Conservation (phyloP, 2,329 filamentous ascomycete genomes). For the Massarina eburnea region DNA sequence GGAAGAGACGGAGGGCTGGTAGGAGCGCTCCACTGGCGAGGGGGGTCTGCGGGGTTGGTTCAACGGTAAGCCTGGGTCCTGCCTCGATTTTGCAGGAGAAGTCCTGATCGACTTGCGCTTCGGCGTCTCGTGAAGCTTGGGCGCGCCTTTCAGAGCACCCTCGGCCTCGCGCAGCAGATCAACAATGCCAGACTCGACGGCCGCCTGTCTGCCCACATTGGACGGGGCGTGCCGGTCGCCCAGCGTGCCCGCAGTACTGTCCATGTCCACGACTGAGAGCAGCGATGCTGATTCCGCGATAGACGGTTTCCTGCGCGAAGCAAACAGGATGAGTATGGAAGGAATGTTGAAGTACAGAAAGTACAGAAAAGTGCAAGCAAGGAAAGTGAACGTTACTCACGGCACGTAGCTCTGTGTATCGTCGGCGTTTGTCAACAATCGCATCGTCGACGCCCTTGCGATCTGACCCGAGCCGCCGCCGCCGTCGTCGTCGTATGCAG, state of each 20-base stretch:
- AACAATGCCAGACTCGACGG: slow-evolving; percentile 44
- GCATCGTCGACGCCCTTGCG: slow-evolving; percentile 51
- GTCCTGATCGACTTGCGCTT: slow-evolving; percentile 26
- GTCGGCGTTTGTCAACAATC: slow-evolving; percentile 52
- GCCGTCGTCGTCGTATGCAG: slow-evolving; percentile 50
- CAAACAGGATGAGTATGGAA: slow-evolving; percentile 24
- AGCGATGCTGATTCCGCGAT: slow-evolving; percentile 35
- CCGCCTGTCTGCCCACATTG: slow-evolving; percentile 32
- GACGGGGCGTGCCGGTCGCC: slow-evolving; percentile 28
- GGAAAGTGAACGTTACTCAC: slow-evolving; percentile 42
- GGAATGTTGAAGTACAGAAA: slow-evolving; percentile 14
- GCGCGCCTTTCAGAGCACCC: slow-evolving; percentile 25
- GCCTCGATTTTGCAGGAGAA: slow-evolving; percentile 20
- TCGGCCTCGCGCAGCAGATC: slow-evolving; percentile 48
- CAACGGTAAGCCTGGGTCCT: slow-evolving; percentile 40
- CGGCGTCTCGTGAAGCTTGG: slow-evolving; percentile 23
- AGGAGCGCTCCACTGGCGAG: slow-evolving; percentile 48
- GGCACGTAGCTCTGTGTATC: slow-evolving; percentile 45
- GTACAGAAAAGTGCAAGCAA: slow-evolving; percentile 9
- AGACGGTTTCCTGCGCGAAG: slow-evolving; percentile 27
- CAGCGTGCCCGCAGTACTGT: slow-evolving; percentile 38
- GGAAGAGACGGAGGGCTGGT: slow-evolving; percentile 51
- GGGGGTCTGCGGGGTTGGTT: slow-evolving; percentile 44
- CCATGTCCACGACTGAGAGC: slow-evolving; percentile 33
- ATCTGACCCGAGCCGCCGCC: slow-evolving; percentile 32